Evolutionary conservation across 23 red algal genomes (phyloP).

Genomic region (Agarophyton chilense): DNA sequence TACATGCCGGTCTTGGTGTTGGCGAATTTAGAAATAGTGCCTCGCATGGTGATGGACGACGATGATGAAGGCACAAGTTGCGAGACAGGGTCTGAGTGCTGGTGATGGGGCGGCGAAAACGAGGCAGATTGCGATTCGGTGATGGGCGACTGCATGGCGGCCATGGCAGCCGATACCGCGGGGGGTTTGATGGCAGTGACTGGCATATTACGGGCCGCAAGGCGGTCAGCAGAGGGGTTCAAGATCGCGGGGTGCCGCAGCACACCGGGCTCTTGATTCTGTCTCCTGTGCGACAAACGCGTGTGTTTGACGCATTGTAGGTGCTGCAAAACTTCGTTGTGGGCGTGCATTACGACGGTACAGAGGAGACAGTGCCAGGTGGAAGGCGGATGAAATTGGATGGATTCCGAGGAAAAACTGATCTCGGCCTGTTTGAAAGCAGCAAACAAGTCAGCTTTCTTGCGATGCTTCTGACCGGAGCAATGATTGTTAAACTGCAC

Average conservation of each 20-base stretch:
- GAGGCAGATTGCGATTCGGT: neutral
- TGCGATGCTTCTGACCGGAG: conserved; percentile 53
- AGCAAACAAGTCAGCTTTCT: conserved; percentile 1
- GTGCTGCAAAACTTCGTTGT: conserved; percentile 41
- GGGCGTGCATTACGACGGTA: neutral
- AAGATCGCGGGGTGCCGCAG: neutral
- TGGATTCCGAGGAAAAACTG: conserved; percentile 6
- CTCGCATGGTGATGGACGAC: neutral
- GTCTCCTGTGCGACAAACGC: neutral
- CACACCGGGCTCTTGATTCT: too few species aligned
- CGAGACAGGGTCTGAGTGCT: neutral
- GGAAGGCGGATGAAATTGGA: neutral
- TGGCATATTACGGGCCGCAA: neutral
- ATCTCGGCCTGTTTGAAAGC: neutral
- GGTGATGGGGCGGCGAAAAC: neutral
- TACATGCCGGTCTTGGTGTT: neutral
- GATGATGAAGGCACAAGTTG: neutral
- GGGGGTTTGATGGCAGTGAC: neutral
- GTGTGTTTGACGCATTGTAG: conserved; percentile 39
- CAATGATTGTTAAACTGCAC: conserved; percentile 10
- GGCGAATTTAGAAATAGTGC: neutral
- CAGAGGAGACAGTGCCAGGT: conserved; percentile 33
- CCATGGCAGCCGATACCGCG: neutral
- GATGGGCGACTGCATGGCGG: neutral
- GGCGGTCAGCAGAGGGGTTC: neutral